Evolutionary conservation across 2,329 filamentous ascomycete species (phyloP), one percentile per base, ranked within the genome.

Genomic region (Phyllosticta ampelicida): DNA sequence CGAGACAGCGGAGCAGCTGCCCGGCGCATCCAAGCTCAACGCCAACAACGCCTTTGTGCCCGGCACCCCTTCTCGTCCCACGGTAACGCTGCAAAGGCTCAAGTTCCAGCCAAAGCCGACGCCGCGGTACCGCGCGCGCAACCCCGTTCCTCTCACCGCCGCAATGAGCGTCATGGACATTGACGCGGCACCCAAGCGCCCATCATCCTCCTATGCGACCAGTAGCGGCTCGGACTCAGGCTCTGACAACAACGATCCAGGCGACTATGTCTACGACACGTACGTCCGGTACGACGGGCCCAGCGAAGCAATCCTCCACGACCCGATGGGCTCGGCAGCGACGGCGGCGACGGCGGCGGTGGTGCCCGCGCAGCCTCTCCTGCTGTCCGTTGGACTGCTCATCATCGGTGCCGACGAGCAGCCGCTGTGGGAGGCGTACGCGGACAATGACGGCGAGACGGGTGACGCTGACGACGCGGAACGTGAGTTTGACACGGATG

Each of bases 181-280:
- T 60, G 71, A 75, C 44, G 65, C n/a, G 23, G 23, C 23, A 26
- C 4, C 71, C 9, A 44, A 44, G 16, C 36, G 13, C 3, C 13
- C 29, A 3, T 11, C 29, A 3, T 6, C 29, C 5, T 44, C 36
- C 13, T 44, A 16, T 16, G 5, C 13, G 1, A 6, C 11, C 36
- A n/a, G 13, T 2, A 44, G 36, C 36, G 36, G n/a, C 16, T 44
- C 36, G 13, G 72, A 75, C 20, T 67, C 65, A 53, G 73, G 75
- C 9, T 74, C 75, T 19, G 73, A 74, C 19, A 76, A 67, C 21
- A 79, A 81, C 51, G 84, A 81, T 66, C 77, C 77, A n/a, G 71
- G 67, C 20, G 79, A 81, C 51, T 85, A 81, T 65, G 80, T 85
- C 59, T 84, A 83, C 67, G 82, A 85, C 63, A 82, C 80, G 9